These are phyloP conservation scores for Fonsecaea erecta DNA, from an alignment of 2,329 filamentous ascomycete genomes.

Conservation along the genomic window DNA sequence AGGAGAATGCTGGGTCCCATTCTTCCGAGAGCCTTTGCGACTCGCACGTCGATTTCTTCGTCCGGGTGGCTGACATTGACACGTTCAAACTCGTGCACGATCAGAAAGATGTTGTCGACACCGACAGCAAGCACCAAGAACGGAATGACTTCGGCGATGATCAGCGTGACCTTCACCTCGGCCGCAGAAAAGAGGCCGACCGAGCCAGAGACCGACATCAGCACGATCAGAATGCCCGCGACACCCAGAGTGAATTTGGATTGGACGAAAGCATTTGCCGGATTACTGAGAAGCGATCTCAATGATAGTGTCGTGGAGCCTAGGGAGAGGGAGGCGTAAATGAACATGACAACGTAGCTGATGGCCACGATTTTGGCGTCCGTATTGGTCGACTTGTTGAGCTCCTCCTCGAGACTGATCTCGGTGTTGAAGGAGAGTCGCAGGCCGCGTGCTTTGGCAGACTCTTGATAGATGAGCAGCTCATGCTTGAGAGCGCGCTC, in stretches of 20 bases:
- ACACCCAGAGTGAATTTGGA: constrained; percentile 97
- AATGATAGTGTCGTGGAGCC: constrained; percentile 84
- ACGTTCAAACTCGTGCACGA: constrained; percentile 96
- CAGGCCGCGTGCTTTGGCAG: constrained; percentile 77
- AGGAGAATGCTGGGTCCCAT: constrained; percentile 97
- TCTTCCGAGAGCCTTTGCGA: constrained; percentile 85
- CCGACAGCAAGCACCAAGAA: constrained; percentile 96
- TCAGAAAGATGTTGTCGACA: constrained; percentile 98
- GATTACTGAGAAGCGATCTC: constrained; percentile 77
- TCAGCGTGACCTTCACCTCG: constrained; percentile 91
- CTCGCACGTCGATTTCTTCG: constrained; percentile 80
- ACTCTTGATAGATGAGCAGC: constrained; percentile 76
- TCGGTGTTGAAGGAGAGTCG: constrained; percentile 94
- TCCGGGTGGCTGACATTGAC: constrained; percentile 92
- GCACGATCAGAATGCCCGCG: constrained; percentile 88
- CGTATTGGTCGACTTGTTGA: constrained; percentile 98
- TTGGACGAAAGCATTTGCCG: constrained; percentile 83
- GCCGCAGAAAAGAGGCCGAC: constrained; percentile 92
- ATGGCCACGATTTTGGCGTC: constrained; percentile 96
- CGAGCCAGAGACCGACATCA: constrained; percentile 96
- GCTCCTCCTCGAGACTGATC: constrained; percentile 89
- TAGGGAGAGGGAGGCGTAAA: constrained; percentile 91
- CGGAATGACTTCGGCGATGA: constrained; percentile 97
- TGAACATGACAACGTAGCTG: constrained; percentile 98
- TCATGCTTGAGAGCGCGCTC: constrained; percentile 76